A percentile compares a stretch with the other conserved stretches of the same genome.
Evolutionary conservation across 2,329 filamentous ascomycete genomes (phyloP).

Genomic region (Beauveria pseudobassiana): DNA sequence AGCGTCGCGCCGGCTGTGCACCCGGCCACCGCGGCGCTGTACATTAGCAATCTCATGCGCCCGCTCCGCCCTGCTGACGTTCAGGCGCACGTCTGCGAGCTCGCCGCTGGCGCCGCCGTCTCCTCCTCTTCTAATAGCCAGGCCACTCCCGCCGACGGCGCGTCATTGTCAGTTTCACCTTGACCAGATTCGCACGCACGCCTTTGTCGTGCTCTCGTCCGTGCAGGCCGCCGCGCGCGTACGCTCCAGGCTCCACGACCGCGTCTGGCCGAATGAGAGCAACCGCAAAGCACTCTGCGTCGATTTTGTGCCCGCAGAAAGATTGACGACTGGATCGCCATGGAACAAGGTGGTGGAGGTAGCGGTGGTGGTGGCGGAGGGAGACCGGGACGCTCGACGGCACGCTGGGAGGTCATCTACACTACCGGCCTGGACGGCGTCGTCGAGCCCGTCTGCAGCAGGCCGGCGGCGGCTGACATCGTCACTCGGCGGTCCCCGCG

Average conservation of each 20-base stretch:
- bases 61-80: slow-evolving; percentile 66
- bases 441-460: slow-evolving; percentile 46
- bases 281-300: slow-evolving; percentile 78
- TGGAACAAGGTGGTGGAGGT: slow-evolving; percentile 47
- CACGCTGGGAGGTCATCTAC: slow-evolving; percentile 69
- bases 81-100: slow-evolving; percentile 57
- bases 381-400: slow-evolving; percentile 26
- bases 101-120: slow-evolving; percentile 61
- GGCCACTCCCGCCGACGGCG: slow-evolving; percentile 36
- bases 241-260: slow-evolving; percentile 66
- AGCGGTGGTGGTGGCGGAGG: slow-evolving; percentile 22
- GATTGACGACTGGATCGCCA: slow-evolving; percentile 65
- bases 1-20: slow-evolving; percentile 54
- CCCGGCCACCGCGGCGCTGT: slow-evolving; percentile 67
- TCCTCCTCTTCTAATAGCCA: slow-evolving; percentile 20
- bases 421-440: slow-evolving; percentile 46
- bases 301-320: slow-evolving; percentile 80
- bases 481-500: not conserved
- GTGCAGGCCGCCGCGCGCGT: slow-evolving; percentile 67
- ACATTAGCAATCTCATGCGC: slow-evolving; percentile 86
- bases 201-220: slow-evolving; percentile 66
- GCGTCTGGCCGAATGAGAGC: slow-evolving; percentile 80
- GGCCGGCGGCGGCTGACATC: not conserved
- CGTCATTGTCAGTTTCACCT: slow-evolving; percentile 64
- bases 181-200: slow-evolving; percentile 81